Evolutionary conservation across 192 early-diverging fungal species (phyloP).

Genomic region (Oehlia diaphana): DNA sequence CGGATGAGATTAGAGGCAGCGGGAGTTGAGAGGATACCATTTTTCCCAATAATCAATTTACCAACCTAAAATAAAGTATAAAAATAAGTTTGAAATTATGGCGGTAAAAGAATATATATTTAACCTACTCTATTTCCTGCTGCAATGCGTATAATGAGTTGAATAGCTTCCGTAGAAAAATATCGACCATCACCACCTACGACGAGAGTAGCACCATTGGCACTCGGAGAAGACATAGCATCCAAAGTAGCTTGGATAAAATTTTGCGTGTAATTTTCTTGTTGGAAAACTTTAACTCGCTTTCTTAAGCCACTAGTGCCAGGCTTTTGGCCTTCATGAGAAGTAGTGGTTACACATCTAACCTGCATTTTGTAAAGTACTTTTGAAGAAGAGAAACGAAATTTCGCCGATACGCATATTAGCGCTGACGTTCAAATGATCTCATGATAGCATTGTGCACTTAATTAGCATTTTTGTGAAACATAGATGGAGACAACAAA

Average conservation of each 20-base stretch:
- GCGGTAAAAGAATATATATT: not conserved
- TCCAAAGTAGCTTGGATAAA: slow-evolving; percentile 91
- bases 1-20: slow-evolving; percentile 94
- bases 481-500: too few relatives aligned
- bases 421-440: too few relatives aligned
- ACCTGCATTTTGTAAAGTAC: not conserved
- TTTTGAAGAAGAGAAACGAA: too few relatives aligned
- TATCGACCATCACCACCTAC: slow-evolving; percentile 97
- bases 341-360: not conserved
- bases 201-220: slow-evolving; percentile 79
- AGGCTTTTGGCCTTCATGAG: slow-evolving; percentile 73
- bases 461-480: too few relatives aligned
- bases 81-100: not conserved
- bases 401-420: too few relatives aligned
- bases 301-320: slow-evolving; percentile 96
- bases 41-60: slow-evolving; percentile 87
- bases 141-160: slow-evolving; percentile 84
- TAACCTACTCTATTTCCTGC: slow-evolving; percentile 75
- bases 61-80: slow-evolving; percentile 52
- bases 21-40: slow-evolving; percentile 94
- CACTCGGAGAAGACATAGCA: slow-evolving; percentile 74
- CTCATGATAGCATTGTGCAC: too few relatives aligned
- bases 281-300: slow-evolving; percentile 93
- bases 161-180: slow-evolving; percentile 80
- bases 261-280: slow-evolving; percentile 93